Evolutionary conservation across 768 basidiomycete genomes (phyloP).

Genomic region (Lactarius akahatsu): DNA sequence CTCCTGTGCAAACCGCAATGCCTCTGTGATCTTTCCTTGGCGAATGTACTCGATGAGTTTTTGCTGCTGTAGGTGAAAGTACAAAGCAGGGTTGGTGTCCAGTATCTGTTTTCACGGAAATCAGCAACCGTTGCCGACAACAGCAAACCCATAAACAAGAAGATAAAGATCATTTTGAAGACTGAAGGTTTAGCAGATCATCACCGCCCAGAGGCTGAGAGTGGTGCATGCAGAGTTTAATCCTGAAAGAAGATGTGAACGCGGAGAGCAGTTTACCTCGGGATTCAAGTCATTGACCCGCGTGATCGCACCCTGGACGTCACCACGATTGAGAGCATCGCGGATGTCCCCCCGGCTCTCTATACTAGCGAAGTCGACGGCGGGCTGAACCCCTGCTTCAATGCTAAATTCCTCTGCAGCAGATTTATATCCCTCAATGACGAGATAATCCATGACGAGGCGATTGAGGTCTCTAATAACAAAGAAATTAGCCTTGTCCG

Average conservation of each 20-base stretch:
- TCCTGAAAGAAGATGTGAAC: constrained; percentile 46
- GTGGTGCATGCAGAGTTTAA: constrained; percentile 99
- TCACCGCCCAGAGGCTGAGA: constrained; percentile 86
- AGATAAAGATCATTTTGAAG: constrained; percentile 82
- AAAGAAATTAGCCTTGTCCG: constrained; percentile 30
- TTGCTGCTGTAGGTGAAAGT: constrained; percentile 95
- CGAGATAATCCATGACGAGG: constrained; percentile 95
- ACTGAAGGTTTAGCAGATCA: constrained; percentile 91
- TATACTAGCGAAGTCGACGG: constrained; percentile 89
- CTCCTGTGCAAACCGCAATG: constrained; percentile 86
- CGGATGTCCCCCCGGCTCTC: constrained; percentile 93
- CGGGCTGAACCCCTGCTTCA: constrained; percentile 74
- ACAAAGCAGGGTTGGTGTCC: constrained; percentile 90
- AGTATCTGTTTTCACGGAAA: constrained; percentile 66
- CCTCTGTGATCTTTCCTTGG: constrained; percentile 71
- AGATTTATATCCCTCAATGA: constrained; percentile 95
- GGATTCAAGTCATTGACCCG: constrained; percentile 94
- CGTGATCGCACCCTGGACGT: constrained; percentile 94
- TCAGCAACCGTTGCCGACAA: constrained; percentile 22
- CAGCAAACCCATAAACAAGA: constrained; percentile 9
- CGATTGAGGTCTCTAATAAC: constrained; percentile 82
- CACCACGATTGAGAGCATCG: constrained; percentile 89
- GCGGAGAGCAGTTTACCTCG: constrained; percentile 64
- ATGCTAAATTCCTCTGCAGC: constrained; percentile 94
- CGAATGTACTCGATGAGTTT: constrained; percentile 94